Evolutionary conservation across 2,329 filamentous ascomycete species (phyloP).

Genomic region (Xylaria sp.): DNA sequence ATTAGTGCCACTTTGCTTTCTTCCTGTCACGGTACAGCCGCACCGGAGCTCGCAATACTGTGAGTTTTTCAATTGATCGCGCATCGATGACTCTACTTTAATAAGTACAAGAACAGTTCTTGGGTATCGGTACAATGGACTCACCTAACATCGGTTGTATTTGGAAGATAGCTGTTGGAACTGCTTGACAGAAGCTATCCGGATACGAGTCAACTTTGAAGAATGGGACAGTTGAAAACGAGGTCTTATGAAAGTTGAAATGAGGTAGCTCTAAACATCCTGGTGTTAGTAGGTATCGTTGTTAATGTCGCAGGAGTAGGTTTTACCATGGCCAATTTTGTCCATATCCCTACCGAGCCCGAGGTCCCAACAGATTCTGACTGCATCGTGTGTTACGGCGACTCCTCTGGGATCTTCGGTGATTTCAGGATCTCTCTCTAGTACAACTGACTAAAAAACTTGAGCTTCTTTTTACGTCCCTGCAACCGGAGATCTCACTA

Average conservation of each 20-base stretch:
- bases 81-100: slow-evolving; percentile 34
- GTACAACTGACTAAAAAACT: slow-evolving; percentile 36
- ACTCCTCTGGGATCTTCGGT: slow-evolving; percentile 42
- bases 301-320: not conserved
- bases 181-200: slow-evolving; percentile 35
- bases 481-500: slow-evolving; percentile 2
- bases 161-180: slow-evolving; percentile 40
- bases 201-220: slow-evolving; percentile 21
- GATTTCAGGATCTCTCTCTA: slow-evolving; percentile 43
- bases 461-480: slow-evolving; percentile 1
- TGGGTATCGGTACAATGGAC: not conserved
- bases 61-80: slow-evolving; percentile 28
- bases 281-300: slow-evolving; percentile 2
- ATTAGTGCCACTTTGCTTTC: slow-evolving; percentile 27
- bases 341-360: slow-evolving; percentile 38
- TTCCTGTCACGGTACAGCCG: slow-evolving; percentile 36
- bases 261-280: slow-evolving; percentile 24
- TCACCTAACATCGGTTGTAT: slow-evolving; percentile 42
- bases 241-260: slow-evolving; percentile 40
- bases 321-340: slow-evolving; percentile 41
- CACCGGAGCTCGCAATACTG: slow-evolving; percentile 39
- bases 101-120: slow-evolving; percentile 6
- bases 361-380: slow-evolving; percentile 43
- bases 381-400: slow-evolving; percentile 40
- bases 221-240: slow-evolving; percentile 37